phyloP scores from a whole-genome alignment of 164 flowering plant species.

The Euptelea pleiosperma region DNA sequence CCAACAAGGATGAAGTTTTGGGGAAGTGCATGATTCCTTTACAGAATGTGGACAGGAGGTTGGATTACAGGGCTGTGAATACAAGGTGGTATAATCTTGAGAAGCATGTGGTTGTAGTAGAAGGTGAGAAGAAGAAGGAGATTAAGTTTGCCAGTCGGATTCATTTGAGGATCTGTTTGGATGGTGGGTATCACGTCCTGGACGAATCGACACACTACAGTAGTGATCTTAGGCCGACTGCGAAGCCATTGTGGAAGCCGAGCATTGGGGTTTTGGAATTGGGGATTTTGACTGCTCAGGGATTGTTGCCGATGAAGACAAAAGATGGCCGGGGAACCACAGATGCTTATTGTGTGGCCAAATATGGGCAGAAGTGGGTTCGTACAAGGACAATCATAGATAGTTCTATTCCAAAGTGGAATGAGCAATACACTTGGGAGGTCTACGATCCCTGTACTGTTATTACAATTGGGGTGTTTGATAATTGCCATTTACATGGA shows the following conservation, averaged over 20 bases:
- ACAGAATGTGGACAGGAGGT: slow-evolving; percentile 50
- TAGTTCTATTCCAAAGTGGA: slow-evolving; percentile 61
- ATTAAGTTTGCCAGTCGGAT: slow-evolving; percentile 62
- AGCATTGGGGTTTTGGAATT: slow-evolving; percentile 73
- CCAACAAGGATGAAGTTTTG: slow-evolving; percentile 57
- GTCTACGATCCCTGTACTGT: slow-evolving; percentile 81
- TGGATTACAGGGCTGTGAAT: slow-evolving; percentile 55
- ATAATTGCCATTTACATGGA: slow-evolving; percentile 62
- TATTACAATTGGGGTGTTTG: slow-evolving; percentile 70
- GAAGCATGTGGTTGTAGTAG: slow-evolving; percentile 55
- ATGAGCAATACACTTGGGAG: slow-evolving; percentile 85
- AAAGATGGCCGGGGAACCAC: slow-evolving; percentile 65
- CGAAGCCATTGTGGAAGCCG: slow-evolving; percentile 62
- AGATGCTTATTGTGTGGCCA: slow-evolving; percentile 83
- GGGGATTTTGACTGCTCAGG: slow-evolving; percentile 64
- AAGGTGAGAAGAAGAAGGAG: slow-evolving; percentile 64
- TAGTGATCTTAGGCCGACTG: slow-evolving; percentile 76
- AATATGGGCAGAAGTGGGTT: slow-evolving; percentile 85
- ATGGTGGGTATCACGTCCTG: slow-evolving; percentile 83
- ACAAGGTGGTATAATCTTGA: slow-evolving; percentile 70
- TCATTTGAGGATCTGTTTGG: slow-evolving; percentile 64
- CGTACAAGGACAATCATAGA: slow-evolving; percentile 75
- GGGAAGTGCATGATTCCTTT: slow-evolving; percentile 60
- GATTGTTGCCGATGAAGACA: slow-evolving; percentile 66
- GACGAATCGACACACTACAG: slow-evolving; percentile 84